phyloP scores from a whole-genome alignment of 305 asterid species.

The Fraxinus greggii region DNA sequence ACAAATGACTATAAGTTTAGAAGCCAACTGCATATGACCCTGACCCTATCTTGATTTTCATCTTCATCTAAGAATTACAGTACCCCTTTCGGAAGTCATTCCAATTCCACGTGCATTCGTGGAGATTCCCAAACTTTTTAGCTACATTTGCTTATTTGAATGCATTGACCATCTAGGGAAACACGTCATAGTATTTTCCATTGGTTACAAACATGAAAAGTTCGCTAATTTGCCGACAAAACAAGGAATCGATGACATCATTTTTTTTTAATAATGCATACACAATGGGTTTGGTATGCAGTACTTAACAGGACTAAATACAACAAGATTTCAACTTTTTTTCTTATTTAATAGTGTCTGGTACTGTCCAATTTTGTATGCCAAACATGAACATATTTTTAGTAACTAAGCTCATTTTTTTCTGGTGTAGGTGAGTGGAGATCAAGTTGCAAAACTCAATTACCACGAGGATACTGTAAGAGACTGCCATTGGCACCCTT shows the following conservation, averaged over 20 bases:
- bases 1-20: not conserved
- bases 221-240: not conserved
- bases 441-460: constrained; percentile 59
- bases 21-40: not conserved
- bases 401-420: not conserved
- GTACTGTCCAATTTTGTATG: not conserved
- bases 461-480: constrained; percentile 70
- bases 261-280: not conserved
- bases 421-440: constrained; percentile 54
- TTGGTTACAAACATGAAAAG: not conserved
- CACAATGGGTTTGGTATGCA: not conserved
- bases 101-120: not conserved
- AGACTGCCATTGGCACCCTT: constrained; percentile 96
- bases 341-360: not conserved
- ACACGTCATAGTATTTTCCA: not conserved
- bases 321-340: not conserved
- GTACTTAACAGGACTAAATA: not conserved
- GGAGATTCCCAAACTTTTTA: not conserved
- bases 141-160: not conserved
- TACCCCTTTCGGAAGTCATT: not conserved
- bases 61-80: not conserved
- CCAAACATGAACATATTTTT: not conserved
- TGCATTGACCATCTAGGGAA: not conserved
- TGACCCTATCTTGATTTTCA: not conserved
- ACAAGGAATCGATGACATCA: not conserved